Evolutionary conservation across 805 yeast genomes (phyloP).

Genomic region (Nakazawaea holstii): DNA sequence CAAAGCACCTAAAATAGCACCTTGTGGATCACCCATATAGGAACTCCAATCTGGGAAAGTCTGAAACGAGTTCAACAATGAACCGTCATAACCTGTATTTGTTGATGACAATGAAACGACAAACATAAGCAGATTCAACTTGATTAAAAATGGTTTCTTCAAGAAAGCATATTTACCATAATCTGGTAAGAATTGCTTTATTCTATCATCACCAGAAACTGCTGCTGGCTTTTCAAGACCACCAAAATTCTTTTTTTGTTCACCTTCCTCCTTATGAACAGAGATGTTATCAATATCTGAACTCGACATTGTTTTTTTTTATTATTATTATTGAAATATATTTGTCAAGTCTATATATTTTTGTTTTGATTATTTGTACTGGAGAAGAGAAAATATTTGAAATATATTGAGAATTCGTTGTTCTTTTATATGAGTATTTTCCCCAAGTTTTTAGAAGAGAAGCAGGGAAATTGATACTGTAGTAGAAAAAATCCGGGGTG

Average conservation of each 20-base stretch:
- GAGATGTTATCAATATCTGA: conserved; percentile 42
- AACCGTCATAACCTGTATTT: conserved; percentile 36
- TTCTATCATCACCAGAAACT: conserved; percentile 18
- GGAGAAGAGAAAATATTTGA: no score
- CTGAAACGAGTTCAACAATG: conserved; percentile 42
- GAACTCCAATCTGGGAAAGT: conserved; percentile 31
- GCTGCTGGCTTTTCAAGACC: conserved; percentile 37
- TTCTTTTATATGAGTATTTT: no score
- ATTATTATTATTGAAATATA: no score
- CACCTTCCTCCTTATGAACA: conserved; percentile 21
- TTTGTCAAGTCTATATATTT: no score
- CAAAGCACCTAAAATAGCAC: conserved; percentile 29
- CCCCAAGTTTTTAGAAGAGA: no score
- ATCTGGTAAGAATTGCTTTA: conserved; percentile 9
- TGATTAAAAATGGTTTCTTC: conserved; percentile 18
- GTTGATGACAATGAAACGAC: conserved; percentile 40
- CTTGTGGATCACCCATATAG: conserved; percentile 26
- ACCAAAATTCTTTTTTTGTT: conserved; percentile 38
- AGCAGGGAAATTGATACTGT: no score
- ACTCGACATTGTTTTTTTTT: conserved; percentile 25
- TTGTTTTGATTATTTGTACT: no score
- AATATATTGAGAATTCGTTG: no score
- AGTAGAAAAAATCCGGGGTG: no score
- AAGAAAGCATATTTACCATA: conserved; percentile 6
- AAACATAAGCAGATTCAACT: conserved; percentile 32